Evolutionary conservation across 345 rosid genomes (phyloP).

Genomic region (Hypericum androsaemum): DNA sequence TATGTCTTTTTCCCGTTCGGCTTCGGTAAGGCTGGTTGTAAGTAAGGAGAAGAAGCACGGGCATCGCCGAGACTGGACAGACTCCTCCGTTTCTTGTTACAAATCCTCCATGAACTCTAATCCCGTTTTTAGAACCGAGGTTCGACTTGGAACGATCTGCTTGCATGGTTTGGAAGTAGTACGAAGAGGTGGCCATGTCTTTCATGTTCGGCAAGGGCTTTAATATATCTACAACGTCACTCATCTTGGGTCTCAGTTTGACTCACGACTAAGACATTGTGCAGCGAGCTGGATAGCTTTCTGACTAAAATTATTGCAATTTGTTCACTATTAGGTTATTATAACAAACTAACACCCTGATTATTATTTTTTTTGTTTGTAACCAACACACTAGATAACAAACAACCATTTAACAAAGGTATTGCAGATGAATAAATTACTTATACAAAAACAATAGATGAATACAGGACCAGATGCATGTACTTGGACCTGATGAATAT

Average conservation of each 20-base stretch:
- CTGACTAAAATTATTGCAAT: too few relatives aligned
- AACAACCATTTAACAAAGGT: too few relatives aligned
- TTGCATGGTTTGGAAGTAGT: conserved; percentile 21
- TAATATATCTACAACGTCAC: conserved; percentile 13
- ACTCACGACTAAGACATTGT: conserved; percentile 14
- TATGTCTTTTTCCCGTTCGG: neutral
- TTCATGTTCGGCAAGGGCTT: conserved; percentile 13
- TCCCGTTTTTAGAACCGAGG: conserved; percentile 6
- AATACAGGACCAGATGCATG: too few relatives aligned
- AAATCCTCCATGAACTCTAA: conserved; percentile 9
- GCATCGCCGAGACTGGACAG: conserved; percentile 8
- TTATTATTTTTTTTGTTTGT: too few relatives aligned
- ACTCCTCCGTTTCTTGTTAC: conserved; percentile 13
- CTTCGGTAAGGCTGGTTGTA: conserved; percentile 12
- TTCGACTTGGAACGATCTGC: conserved; percentile 10
- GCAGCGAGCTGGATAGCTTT: conserved; percentile 19
- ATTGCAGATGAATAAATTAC: too few relatives aligned
- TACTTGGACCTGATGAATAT: too few relatives aligned
- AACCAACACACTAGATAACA: too few relatives aligned
- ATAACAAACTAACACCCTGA: too few relatives aligned
- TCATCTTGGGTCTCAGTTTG: conserved; percentile 19
- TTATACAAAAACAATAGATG: too few relatives aligned
- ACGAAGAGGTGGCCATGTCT: conserved; percentile 24
- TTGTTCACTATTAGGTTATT: too few relatives aligned
- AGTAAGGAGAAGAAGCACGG: conserved; percentile 15